Percentiles rank a stretch among this genome's conserved stretches.
Conservation (phyloP, 805 yeast genomes). For the Metschnikowia bowlesiae region DNA sequence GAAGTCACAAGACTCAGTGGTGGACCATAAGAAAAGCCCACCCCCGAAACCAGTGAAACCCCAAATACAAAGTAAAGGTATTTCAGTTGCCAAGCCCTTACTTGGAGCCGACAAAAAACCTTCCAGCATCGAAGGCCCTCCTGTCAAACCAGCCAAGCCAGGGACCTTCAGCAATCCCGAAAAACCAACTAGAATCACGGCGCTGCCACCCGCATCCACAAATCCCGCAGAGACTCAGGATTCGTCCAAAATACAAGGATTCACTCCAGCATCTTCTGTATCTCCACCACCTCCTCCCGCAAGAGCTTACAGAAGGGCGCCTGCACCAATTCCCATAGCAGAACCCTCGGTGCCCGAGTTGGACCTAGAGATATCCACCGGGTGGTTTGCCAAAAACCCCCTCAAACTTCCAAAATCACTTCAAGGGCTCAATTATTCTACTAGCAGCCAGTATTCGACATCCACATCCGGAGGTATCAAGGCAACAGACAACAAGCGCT, state of each 20-base stretch:
- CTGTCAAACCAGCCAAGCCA: conserved; percentile 17
- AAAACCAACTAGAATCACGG: conserved; percentile 1
- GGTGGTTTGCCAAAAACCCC: conserved; percentile 42
- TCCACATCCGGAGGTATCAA: conserved; percentile 4
- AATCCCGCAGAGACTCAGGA: not conserved
- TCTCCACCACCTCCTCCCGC: conserved; percentile 35
- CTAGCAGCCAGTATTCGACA: conserved; percentile 16
- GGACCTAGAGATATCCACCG: conserved; percentile 39
- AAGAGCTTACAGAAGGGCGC: conserved; percentile 16
- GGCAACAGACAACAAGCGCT: conserved; percentile 18
- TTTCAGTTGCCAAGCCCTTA: not conserved
- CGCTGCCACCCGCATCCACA: not conserved
- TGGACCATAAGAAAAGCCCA: not conserved
- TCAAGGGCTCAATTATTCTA: conserved; percentile 30
- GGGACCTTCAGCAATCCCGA: conserved; percentile 5
- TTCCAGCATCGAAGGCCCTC: conserved; percentile 13
- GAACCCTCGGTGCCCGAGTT: conserved; percentile 25
- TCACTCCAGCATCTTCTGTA: conserved; percentile 28
- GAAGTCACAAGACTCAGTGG: not conserved
- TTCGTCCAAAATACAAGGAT: not conserved
- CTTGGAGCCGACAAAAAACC: not conserved
- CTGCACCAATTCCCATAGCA: conserved; percentile 18
- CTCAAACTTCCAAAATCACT: conserved; percentile 36
- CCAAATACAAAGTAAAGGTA: not conserved
- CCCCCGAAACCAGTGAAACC: not conserved